Evolutionary conservation across 73 alveolate species (phyloP).

Genomic region (Tetrahymena thermophila): DNA sequence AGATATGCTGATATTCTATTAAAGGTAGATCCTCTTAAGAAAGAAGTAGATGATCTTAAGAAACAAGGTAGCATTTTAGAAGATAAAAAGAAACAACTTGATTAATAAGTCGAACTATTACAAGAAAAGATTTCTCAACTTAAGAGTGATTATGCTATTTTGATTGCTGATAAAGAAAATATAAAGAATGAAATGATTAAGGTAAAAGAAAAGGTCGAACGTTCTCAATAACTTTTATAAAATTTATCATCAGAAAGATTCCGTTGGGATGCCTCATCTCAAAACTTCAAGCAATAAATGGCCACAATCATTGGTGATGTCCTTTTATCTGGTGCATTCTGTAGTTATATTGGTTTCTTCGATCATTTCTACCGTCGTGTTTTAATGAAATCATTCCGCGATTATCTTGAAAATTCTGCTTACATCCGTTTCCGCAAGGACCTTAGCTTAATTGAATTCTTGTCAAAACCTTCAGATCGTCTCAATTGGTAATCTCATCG

Average conservation of each 20-base stretch:
- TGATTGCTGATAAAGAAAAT: conserved; percentile 77
- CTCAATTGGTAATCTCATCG: conserved; percentile 91
- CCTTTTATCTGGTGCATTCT: conserved; percentile 87
- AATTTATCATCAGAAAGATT: conserved; percentile 91
- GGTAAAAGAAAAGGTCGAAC: conserved; percentile 88
- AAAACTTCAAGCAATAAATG: conserved; percentile 85
- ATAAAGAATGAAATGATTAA: conserved; percentile 67
- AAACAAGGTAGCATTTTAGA: conserved; percentile 59
- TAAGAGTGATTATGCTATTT: conserved; percentile 81
- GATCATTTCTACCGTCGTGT: conserved; percentile 90
- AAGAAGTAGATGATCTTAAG: conserved; percentile 72
- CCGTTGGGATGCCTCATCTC: conserved; percentile 92
- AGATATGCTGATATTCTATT: conserved; percentile 88
- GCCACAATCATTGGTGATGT: conserved; percentile 92
- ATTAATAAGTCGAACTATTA: conserved; percentile 53
- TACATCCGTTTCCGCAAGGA: conserved; percentile 70
- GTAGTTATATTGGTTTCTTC: conserved; percentile 97
- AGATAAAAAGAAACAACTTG: conserved; percentile 47
- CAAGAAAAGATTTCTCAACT: conserved; percentile 77
- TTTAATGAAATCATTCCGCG: conserved; percentile 58
- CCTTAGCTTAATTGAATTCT: conserved; percentile 83
- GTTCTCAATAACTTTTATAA: conserved; percentile 79
- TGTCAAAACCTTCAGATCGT: conserved; percentile 97
- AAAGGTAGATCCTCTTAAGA: conserved; percentile 91
- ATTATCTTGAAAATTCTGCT: conserved; percentile 54